phyloP scores from a whole-genome alignment of 2,329 filamentous ascomycete species.

The Pseudogymnoascus sp. region DNA sequence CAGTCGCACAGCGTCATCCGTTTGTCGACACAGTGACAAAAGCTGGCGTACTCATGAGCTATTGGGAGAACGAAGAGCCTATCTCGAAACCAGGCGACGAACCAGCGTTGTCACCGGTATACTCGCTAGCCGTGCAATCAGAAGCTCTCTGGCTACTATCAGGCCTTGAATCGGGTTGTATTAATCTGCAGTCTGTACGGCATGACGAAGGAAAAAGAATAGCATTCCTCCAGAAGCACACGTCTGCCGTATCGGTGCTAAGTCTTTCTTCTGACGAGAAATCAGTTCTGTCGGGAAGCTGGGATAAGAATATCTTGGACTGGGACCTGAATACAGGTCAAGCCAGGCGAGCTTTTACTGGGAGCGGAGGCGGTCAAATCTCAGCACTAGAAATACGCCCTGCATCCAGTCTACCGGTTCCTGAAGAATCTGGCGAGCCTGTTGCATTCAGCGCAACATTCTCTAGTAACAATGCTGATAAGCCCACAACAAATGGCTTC shows the following conservation, averaged over 20 bases:
- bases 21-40: slow-evolving; percentile 98
- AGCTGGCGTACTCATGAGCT: slow-evolving; percentile 86
- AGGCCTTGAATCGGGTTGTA: slow-evolving; percentile 80
- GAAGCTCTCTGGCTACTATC: slow-evolving; percentile 87
- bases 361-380: slow-evolving; percentile 72
- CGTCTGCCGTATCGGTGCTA: slow-evolving; percentile 83
- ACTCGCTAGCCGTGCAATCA: slow-evolving; percentile 85
- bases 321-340: slow-evolving; percentile 91
- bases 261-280: slow-evolving; percentile 75
- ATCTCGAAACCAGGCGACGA: slow-evolving; percentile 40
- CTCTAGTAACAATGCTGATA: slow-evolving; percentile 60
- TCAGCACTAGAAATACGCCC: slow-evolving; percentile 82
- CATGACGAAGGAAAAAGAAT: slow-evolving; percentile 94
- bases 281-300: slow-evolving; percentile 83
- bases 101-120: slow-evolving; percentile 73
- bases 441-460: slow-evolving; percentile 57
- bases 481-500: slow-evolving; percentile 47
- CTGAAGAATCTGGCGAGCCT: slow-evolving; percentile 55
- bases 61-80: slow-evolving; percentile 96
- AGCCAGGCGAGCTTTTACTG: slow-evolving; percentile 64
- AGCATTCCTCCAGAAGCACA: slow-evolving; percentile 70
- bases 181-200: slow-evolving; percentile 86
- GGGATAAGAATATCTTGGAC: slow-evolving; percentile 90
- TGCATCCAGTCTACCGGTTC: slow-evolving; percentile 64
- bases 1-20: slow-evolving; percentile 89